Conservation (phyloP, 495 filamentous ascomycete species). For the Poronia punctata region DNA sequence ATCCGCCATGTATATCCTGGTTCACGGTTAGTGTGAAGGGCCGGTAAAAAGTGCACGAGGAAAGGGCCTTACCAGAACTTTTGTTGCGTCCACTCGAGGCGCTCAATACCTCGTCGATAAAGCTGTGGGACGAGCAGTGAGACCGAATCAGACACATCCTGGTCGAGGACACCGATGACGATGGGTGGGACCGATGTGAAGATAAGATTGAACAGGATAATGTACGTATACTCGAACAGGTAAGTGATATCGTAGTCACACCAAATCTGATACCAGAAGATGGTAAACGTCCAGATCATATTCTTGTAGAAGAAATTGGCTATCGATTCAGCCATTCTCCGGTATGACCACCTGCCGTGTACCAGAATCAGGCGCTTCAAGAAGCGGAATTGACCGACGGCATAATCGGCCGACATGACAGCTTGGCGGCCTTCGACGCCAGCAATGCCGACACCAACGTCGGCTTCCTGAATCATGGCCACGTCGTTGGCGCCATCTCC, state of each 20-base stretch:
- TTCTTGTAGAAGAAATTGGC: slow-evolving; percentile 99
- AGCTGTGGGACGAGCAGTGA: slow-evolving; percentile 92
- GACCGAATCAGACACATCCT: slow-evolving; percentile 91
- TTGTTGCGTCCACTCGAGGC: slow-evolving; percentile 89
- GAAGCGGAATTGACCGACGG: slow-evolving; percentile 96
- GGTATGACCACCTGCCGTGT: slow-evolving; percentile 94
- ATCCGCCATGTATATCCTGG: slow-evolving; percentile 89
- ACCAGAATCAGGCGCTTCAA: slow-evolving; percentile 86
- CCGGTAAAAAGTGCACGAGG: not conserved
- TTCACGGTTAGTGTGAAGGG: slow-evolving; percentile 20
- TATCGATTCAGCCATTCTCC: slow-evolving; percentile 84
- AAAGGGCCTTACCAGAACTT: slow-evolving; percentile 80
- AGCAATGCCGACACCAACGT: slow-evolving; percentile 96
- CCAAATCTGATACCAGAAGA: slow-evolving; percentile 98
- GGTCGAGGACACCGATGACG: slow-evolving; percentile 94
- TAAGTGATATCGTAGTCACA: slow-evolving; percentile 94
- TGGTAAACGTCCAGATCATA: slow-evolving; percentile 93
- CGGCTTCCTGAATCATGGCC: slow-evolving; percentile 99
- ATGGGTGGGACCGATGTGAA: slow-evolving; percentile 96
- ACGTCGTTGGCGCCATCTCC: slow-evolving; percentile 99
- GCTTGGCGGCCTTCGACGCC: slow-evolving; percentile 95
- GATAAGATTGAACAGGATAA: slow-evolving; percentile 89
- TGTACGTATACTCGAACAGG: slow-evolving; percentile 96
- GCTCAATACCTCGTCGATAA: slow-evolving; percentile 92
- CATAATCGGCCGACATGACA: slow-evolving; percentile 98